Conservation (phyloP, 768 basidiomycete species). For the Hypsizygus marmoreus region DNA sequence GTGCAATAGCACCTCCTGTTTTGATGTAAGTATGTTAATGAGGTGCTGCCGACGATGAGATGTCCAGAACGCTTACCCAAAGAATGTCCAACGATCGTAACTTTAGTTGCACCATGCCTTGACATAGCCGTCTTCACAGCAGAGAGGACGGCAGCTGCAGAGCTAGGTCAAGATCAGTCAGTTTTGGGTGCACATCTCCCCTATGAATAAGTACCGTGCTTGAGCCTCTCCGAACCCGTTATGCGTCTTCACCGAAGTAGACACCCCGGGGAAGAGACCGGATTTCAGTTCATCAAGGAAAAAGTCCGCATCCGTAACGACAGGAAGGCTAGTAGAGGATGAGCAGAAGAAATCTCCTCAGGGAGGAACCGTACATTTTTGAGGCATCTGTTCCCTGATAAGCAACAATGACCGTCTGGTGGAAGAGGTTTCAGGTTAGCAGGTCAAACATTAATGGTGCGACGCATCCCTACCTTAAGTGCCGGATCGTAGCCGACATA, state of each 20-base stretch:
- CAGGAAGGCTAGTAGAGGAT: slow-evolving; percentile 17
- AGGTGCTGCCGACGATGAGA: neutral
- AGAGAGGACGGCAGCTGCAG: slow-evolving; percentile 40
- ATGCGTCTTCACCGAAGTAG: slow-evolving; percentile 43
- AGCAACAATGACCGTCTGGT: slow-evolving; percentile 13
- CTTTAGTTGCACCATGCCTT: slow-evolving; percentile 30
- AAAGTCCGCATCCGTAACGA: slow-evolving; percentile 45
- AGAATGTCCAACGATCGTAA: slow-evolving; percentile 50
- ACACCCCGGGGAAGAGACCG: slow-evolving; percentile 52
- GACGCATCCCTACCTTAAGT: slow-evolving; percentile 11
- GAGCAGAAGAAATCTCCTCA: neutral
- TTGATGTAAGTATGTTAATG: neutral
- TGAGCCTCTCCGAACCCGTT: slow-evolving; percentile 49
- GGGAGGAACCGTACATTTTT: slow-evolving; percentile 24
- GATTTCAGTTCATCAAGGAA: slow-evolving; percentile 33
- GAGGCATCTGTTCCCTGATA: slow-evolving; percentile 21
- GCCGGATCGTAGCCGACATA: slow-evolving; percentile 26
- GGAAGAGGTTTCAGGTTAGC: neutral
- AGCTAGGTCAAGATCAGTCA: slow-evolving; percentile 31
- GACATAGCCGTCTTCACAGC: slow-evolving; percentile 46
- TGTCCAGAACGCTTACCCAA: slow-evolving; percentile 18
- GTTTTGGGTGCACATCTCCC: no score
- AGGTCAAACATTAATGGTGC: neutral
- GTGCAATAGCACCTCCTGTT: slow-evolving; percentile 22
- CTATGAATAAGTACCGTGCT: no score